Conservation (phyloP, 805 yeast species). For the Spathaspora girioi region DNA sequence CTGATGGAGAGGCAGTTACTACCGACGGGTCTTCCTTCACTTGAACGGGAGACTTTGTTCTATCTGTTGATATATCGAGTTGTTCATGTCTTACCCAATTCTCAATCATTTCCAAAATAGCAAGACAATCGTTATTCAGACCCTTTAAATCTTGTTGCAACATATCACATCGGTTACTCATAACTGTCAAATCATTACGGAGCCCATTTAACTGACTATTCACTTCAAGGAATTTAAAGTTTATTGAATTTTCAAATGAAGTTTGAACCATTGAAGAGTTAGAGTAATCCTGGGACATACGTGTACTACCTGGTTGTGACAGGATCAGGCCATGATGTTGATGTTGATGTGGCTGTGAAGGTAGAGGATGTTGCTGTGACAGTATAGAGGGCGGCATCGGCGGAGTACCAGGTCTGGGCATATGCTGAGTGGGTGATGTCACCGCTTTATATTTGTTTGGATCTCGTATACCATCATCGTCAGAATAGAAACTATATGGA, state of each 20-base stretch:
- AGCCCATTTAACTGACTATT: conserved; percentile 37
- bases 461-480: conserved; percentile 1
- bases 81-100: conserved; percentile 9
- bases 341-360: neutral
- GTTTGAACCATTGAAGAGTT: neutral
- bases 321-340: neutral
- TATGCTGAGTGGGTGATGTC: neutral
- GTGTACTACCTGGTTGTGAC: neutral
- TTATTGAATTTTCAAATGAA: conserved; percentile 17
- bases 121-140: conserved; percentile 51
- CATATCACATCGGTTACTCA: conserved; percentile 45
- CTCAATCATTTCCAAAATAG: conserved; percentile 46
- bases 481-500: neutral
- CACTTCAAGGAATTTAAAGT: conserved; percentile 23
- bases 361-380: neutral
- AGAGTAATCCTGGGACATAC: neutral
- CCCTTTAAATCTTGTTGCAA: conserved; percentile 46
- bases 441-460: neutral
- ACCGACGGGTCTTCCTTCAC: conserved; percentile 4
- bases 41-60: neutral
- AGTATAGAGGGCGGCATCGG: neutral
- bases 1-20: neutral
- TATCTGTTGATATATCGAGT: conserved; percentile 2
- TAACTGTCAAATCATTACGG: conserved; percentile 38
- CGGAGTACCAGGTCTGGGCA: neutral